Evolutionary conservation across 2,329 filamentous ascomycete species (phyloP).

Genomic region (Colletotrichum lentis): DNA sequence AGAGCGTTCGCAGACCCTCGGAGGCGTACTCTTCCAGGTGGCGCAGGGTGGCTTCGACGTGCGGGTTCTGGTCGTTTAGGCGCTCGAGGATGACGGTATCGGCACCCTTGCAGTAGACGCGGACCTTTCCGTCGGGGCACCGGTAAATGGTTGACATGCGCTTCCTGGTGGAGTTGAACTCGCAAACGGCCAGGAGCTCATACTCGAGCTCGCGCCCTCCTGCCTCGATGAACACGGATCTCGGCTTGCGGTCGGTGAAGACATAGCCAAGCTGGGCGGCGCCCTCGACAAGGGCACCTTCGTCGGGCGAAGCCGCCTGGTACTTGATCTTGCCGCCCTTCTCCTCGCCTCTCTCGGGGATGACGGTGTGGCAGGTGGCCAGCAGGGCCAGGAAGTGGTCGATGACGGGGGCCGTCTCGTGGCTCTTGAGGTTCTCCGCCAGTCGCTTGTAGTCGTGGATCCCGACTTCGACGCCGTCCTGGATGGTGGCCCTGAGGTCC

Average conservation of each 20-base stretch:
- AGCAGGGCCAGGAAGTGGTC: slow-evolving; percentile 88
- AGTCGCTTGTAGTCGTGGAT: slow-evolving; percentile 86
- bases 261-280: slow-evolving; percentile 85
- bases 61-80: slow-evolving; percentile 81
- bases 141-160: slow-evolving; percentile 98
- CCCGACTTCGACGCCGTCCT: slow-evolving; percentile 79
- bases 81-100: slow-evolving; percentile 98
- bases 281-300: slow-evolving; percentile 94
- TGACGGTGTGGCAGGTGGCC: slow-evolving; percentile 94
- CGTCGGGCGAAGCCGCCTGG: slow-evolving; percentile 95
- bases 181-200: slow-evolving; percentile 93
- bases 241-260: slow-evolving; percentile 90
- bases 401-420: slow-evolving; percentile 61
- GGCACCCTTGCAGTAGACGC: slow-evolving; percentile 94
- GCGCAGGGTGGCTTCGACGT: slow-evolving; percentile 86
- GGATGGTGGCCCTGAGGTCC: slow-evolving; percentile 80
- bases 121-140: slow-evolving; percentile 93
- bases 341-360: slow-evolving; percentile 85
- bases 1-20: slow-evolving; percentile 92
- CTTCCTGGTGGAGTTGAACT: slow-evolving; percentile 98
- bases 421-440: slow-evolving; percentile 70
- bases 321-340: slow-evolving; percentile 89
- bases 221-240: slow-evolving; percentile 83
- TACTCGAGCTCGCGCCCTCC: slow-evolving; percentile 80
- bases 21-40: slow-evolving; percentile 99